A percentile compares a stretch with the other conserved stretches of the same genome.
These are phyloP conservation scores for Trichaptum fuscoviolaceum DNA, from an alignment of 768 basidiomycete species.

Conservation along the genomic window DNA sequence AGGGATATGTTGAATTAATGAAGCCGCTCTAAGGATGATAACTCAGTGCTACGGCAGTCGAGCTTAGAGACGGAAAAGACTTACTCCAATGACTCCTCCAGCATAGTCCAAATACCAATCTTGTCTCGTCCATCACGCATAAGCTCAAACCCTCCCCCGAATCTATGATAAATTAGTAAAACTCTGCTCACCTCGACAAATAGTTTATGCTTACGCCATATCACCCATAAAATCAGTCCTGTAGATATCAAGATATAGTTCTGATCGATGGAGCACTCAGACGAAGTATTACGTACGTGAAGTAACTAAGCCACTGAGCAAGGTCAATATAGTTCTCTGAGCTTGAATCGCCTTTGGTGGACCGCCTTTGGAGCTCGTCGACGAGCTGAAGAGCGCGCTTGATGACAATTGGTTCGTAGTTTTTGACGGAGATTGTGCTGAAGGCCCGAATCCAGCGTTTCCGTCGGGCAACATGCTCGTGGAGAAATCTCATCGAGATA, in stretches of 20 bases:
- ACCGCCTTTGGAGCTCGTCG: constrained; percentile 27
- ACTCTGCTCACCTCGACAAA: neutral
- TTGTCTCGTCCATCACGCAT: constrained; percentile 36
- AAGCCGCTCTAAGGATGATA: constrained; percentile 27
- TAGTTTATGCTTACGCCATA: constrained; percentile 25
- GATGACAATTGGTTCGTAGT: constrained; percentile 36
- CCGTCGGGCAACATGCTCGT: constrained; percentile 40
- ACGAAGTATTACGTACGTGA: constrained; percentile 26
- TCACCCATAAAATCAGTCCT: constrained; percentile 38
- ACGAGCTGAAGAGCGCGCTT: constrained; percentile 36
- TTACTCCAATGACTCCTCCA: constrained; percentile 41
- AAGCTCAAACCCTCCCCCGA: constrained; percentile 33
- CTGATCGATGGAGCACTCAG: neutral
- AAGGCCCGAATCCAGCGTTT: constrained; percentile 48
- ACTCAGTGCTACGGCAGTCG: constrained; percentile 5
- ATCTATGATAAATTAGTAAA: constrained; percentile 19
- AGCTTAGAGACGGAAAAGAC: constrained; percentile 11
- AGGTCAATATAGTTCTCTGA: neutral
- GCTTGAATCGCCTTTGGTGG: constrained; percentile 2
- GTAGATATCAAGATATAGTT: neutral
- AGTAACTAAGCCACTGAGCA: constrained; percentile 30
- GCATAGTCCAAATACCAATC: constrained; percentile 36
- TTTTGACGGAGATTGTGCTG: constrained; percentile 39
- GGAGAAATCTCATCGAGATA: constrained; percentile 33
- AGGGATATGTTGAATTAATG: constrained; percentile 41